Conservation (phyloP, 108 stramenopile species). For the Nitzschia sp. region DNA sequence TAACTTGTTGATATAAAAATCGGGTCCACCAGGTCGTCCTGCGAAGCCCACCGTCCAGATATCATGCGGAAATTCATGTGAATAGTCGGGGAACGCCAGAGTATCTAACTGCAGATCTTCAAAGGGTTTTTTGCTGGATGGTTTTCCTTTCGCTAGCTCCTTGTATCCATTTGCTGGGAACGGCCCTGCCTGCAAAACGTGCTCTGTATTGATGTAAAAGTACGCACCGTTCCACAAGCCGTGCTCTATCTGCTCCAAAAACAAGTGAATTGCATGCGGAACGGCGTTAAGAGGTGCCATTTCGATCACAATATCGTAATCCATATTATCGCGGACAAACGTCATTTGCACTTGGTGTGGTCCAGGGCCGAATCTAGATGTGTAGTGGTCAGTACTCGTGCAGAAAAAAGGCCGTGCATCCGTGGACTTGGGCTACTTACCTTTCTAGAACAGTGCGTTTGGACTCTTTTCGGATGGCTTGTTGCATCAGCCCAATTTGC, state of each 20-base stretch:
- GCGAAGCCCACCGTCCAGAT: slow-evolving; percentile 83
- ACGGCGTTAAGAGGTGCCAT: slow-evolving; percentile 72
- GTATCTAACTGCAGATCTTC: slow-evolving; percentile 37
- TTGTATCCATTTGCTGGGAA: slow-evolving; percentile 16
- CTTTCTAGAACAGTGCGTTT: slow-evolving; percentile 55
- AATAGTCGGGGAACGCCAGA: slow-evolving; percentile 83
- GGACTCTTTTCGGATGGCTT: slow-evolving; percentile 36
- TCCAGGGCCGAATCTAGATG: slow-evolving; percentile 64
- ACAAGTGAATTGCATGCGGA: slow-evolving; percentile 82
- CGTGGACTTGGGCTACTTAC: slow-evolving; percentile 29
- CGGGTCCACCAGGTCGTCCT: slow-evolving; percentile 90
- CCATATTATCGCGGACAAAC: slow-evolving; percentile 7
- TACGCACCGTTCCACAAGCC: slow-evolving; percentile 70
- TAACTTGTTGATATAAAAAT: slow-evolving; percentile 87
- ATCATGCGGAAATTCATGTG: slow-evolving; percentile 54
- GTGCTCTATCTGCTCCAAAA: slow-evolving; percentile 81
- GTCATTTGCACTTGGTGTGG: slow-evolving; percentile 66
- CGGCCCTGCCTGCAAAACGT: slow-evolving; percentile 84
- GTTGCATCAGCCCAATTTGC: slow-evolving; percentile 46
- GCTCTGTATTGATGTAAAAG: slow-evolving; percentile 73
- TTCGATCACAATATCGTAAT: slow-evolving; percentile 51
- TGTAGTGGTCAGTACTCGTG: not conserved
- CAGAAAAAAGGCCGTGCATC: not conserved
- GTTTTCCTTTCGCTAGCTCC: slow-evolving; percentile 3
- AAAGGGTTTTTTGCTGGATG: slow-evolving; percentile 29